Evolutionary conservation across 2,329 filamentous ascomycete species (phyloP), one percentile per base, ranked within the genome.

Genomic region (Paraphaeosphaeria minitans): DNA sequence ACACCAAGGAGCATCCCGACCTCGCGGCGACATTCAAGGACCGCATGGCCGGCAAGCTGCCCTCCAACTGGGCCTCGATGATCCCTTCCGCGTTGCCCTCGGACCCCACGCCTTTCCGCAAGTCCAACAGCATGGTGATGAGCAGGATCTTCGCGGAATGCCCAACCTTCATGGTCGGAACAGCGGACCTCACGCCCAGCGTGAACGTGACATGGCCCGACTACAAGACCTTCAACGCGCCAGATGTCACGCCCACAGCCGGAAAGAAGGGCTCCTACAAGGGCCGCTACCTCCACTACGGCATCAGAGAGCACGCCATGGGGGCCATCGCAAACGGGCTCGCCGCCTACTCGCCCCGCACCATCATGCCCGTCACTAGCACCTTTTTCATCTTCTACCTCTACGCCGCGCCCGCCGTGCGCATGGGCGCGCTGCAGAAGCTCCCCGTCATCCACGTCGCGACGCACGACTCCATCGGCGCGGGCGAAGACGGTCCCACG

Each of bases 151-250:
- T 84, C 62, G 90, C 97, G 73, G 92, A 97, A 79, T 80, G 97
- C 70, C 97, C 97, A 85, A 83, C 83, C 71, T 98, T 98, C 89
- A 89, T 95, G 80, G 92, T 96, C 85, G 80, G 91, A 83, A 67
- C 59, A 8, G 54, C 61, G 39, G 89, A 87, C 75, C 76, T 66
- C 75, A 89, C 71, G 83, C 80, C 88, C 82, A 63, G 63, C 0
- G 61, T 69, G 14, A 73, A 72, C 64, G 83, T 87, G 79, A 80
- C 78, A 19, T 86, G 82, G 79, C 71, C 74, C 5, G 77, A 75
- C 47, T 81, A 82, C 61, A 73, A 45, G 78, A 83, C 58, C 82
- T 85, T 70, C 81, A 85, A 64, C 74, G 80, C 58, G 74, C 71
- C 73, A 1, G 58, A 60, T n/a, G 53, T 74, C 2, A 56, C 66